Percentiles rank a stretch among this genome's conserved stretches.
Evolutionary conservation across 805 yeast genomes (phyloP).

Genomic region (Saccharomycopsis guyanensis): DNA sequence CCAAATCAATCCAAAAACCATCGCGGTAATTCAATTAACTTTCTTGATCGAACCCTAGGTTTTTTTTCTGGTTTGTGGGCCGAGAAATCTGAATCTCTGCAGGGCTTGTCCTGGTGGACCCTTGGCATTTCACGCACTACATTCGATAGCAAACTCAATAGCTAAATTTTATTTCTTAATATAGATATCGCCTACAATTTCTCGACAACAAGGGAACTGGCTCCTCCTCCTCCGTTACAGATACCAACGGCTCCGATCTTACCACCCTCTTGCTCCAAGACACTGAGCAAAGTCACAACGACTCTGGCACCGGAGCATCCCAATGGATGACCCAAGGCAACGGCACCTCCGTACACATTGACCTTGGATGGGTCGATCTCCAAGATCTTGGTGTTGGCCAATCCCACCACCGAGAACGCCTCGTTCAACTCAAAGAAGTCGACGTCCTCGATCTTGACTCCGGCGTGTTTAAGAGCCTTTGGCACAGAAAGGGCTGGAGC

Average conservation of each 20-base stretch:
- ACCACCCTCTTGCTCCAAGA: conserved; percentile 77
- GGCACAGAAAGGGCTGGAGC: conserved; percentile 94
- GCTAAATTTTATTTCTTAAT: too few relatives aligned
- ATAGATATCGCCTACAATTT: conserved; percentile 25
- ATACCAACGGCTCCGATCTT: conserved; percentile 91
- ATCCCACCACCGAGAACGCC: conserved; percentile 94
- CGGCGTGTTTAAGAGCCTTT: conserved; percentile 88
- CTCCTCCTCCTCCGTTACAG: conserved; percentile 99
- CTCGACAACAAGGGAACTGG: conserved; percentile 86
- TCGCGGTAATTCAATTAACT: too few relatives aligned
- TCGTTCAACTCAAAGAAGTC: conserved; percentile 95
- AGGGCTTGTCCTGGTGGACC: too few relatives aligned
- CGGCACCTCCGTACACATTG: conserved; percentile 93
- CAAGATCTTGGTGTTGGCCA: conserved; percentile 75
- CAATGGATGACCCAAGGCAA: conserved; percentile 90
- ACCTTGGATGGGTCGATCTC: conserved; percentile 58
- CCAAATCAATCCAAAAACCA: too few relatives aligned
- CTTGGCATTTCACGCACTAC: too few relatives aligned
- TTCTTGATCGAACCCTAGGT: too few relatives aligned
- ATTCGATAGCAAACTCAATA: too few relatives aligned
- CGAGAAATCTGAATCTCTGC: too few relatives aligned
- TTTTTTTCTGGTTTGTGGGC: too few relatives aligned
- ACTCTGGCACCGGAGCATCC: conserved; percentile 97
- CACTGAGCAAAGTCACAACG: conserved; percentile 76
- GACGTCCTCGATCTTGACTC: conserved; percentile 53